Percentiles rank a stretch among this genome's conserved stretches.
These are phyloP conservation scores for Populus tremula DNA, from an alignment of 345 rosid species.

Conservation along the genomic window DNA sequence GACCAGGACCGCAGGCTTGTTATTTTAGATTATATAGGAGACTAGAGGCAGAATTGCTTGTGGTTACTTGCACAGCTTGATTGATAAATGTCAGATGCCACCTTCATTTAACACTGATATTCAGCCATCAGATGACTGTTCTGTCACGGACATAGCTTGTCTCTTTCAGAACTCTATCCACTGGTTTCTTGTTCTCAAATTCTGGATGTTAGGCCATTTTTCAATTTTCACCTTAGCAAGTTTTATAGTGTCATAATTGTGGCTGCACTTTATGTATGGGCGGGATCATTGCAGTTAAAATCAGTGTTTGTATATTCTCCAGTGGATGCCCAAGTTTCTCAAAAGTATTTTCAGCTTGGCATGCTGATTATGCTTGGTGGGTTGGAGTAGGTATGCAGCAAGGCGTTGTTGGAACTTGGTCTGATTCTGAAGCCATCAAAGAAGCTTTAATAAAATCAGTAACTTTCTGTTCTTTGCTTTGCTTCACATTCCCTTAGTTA, in stretches of 20 bases:
- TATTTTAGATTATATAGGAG: neutral
- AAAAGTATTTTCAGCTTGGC: constrained; percentile 6
- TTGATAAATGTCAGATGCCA: constrained; percentile 5
- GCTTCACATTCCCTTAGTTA: constrained; percentile 6
- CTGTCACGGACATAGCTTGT: constrained; percentile 23
- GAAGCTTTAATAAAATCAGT: constrained; percentile 4
- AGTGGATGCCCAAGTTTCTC: constrained; percentile 14
- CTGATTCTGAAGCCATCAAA: constrained; percentile 11
- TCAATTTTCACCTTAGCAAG: constrained; percentile 23
- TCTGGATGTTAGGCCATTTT: constrained; percentile 23
- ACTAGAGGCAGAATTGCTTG: constrained; percentile 5
- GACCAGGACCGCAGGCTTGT: constrained; percentile 20
- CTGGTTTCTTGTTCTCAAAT: constrained; percentile 16
- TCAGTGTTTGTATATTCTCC: constrained; percentile 7
- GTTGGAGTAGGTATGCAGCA: constrained; percentile 16
- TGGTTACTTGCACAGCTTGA: constrained; percentile 1
- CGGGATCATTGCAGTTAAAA: constrained; percentile 18
- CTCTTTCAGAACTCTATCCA: constrained; percentile 13
- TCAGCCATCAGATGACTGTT: constrained; percentile 14
- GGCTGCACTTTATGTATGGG: constrained; percentile 10
- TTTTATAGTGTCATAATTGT: constrained; percentile 23
- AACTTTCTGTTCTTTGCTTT: constrained; percentile 11
- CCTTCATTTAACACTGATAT: constrained; percentile 11
- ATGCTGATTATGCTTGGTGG: constrained; percentile 8
- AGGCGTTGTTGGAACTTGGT: constrained; percentile 12